Conservation (phyloP, 2,329 filamentous ascomycete genomes). For the Xylaria sp. region DNA sequence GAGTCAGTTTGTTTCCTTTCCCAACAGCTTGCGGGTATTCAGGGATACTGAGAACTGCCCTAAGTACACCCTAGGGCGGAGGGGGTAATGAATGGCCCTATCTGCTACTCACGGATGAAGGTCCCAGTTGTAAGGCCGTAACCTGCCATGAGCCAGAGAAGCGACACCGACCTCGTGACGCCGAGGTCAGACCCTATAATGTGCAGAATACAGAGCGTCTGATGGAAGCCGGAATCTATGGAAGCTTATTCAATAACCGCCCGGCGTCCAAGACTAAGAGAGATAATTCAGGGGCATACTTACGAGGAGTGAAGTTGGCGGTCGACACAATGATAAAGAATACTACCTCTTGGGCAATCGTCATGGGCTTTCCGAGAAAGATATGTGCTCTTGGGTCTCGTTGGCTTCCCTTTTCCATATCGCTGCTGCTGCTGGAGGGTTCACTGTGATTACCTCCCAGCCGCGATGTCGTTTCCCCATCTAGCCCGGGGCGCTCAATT, state of each 20-base stretch:
- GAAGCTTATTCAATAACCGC: slow-evolving; percentile 4
- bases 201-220: slow-evolving; percentile 40
- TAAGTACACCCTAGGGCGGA: too few relatives aligned
- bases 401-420: slow-evolving; percentile 24
- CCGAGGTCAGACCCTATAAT: slow-evolving; percentile 48
- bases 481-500: slow-evolving; percentile 8
- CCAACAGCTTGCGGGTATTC: too few relatives aligned
- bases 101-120: too few relatives aligned
- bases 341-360: slow-evolving; percentile 29
- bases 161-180: slow-evolving; percentile 43
- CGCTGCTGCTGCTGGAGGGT: slow-evolving; percentile 24
- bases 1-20: too few relatives aligned
- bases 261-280: neutral
- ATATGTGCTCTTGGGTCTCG: slow-evolving; percentile 28
- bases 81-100: too few relatives aligned
- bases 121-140: slow-evolving; percentile 53
- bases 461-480: slow-evolving; percentile 13
- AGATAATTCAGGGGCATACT: slow-evolving; percentile 7
- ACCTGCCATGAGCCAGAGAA: slow-evolving; percentile 51
- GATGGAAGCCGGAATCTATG: slow-evolving; percentile 35
- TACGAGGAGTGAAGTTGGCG: slow-evolving; percentile 38
- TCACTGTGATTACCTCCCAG: slow-evolving; percentile 11
- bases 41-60: too few relatives aligned
- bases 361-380: slow-evolving; percentile 34
- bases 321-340: slow-evolving; percentile 35